Evolutionary conservation across 495 filamentous ascomycete genomes (phyloP), one percentile per base, ranked within the genome.

Genomic region (Penicillium diatomitis): DNA sequence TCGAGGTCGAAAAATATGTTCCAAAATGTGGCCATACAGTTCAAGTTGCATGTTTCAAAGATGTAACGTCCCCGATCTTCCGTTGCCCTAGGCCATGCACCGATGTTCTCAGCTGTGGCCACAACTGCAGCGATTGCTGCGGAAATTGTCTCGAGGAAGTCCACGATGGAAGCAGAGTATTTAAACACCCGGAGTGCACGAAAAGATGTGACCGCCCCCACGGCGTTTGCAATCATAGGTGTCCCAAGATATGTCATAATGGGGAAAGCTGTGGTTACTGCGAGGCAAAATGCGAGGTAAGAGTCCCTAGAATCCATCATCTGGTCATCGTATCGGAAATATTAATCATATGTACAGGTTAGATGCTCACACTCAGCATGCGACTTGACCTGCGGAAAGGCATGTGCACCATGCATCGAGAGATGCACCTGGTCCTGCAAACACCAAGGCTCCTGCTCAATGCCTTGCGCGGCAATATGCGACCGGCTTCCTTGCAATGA

Each of bases 341-440:
- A 36, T 38, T 51, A 51, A 51, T 20, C 9, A 38, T 49, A 38
- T 38, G 4, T 31, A 32, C 6, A 51, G 49, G 44, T 52, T 8
- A 6, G 30, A 52, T 52, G 45, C 30, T 48, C 50, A 5, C 50
- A 52, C 34, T 52, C 38, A 20, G 44, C 44, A 33, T 52, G 50
- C 32, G 44, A 52, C 33, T 52, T 31, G 10, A 35, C 38, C 12
- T 86, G 82, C 55, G 56, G 65, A 35, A 79, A 85, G 37, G 73
- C 81, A 12, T 86, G 82, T 51, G 61, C 68, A 42, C 83, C 80
- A 5, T 87, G 83, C 54, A 73, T 75, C 8, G 72, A 80, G 37
- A 51, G 50, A 32, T 86, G 81, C 49, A 56, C 62, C 4, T 83
- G 75, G 53, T 53, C 49, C 12, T 86, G 83, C 52, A 37, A 57